phyloP scores from a whole-genome alignment of 106 monocot species.

The Triglochin maritima region DNA sequence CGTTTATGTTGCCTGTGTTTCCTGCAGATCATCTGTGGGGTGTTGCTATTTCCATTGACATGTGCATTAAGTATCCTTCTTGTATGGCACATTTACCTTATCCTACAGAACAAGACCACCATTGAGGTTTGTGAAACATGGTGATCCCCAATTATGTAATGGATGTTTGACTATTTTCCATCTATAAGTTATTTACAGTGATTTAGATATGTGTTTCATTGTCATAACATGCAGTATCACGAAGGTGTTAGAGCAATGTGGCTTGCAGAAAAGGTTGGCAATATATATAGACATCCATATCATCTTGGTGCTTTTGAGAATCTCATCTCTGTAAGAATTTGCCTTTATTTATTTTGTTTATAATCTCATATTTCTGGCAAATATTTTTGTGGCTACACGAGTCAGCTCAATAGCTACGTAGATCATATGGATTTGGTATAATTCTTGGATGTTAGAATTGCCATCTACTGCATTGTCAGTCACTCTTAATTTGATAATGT shows the following conservation, averaged over 20 bases:
- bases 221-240: slow-evolving; percentile 55
- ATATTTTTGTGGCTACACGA: background rate
- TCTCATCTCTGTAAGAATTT: slow-evolving; percentile 49
- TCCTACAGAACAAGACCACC: slow-evolving; percentile 89
- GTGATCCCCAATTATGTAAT: background rate
- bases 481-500: too few relatives aligned
- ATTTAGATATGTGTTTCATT: background rate
- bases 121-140: slow-evolving; percentile 60
- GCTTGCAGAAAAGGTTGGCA: slow-evolving; percentile 81
- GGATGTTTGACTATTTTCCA: background rate
- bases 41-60: slow-evolving; percentile 67
- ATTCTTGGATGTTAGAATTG: too few relatives aligned
- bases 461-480: too few relatives aligned
- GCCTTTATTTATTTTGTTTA: background rate
- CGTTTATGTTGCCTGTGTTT: background rate
- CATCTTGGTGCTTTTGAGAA: slow-evolving; percentile 91
- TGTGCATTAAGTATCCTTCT: slow-evolving; percentile 69
- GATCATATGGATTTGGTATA: too few relatives aligned
- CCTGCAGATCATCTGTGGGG: slow-evolving; percentile 79
- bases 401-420: background rate
- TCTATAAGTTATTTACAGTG: too few relatives aligned
- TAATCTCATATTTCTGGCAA: background rate
- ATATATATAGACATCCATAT: slow-evolving; percentile 82
- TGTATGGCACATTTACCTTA: slow-evolving; percentile 92
- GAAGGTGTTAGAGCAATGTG: slow-evolving; percentile 99